Evolutionary conservation across 2,329 filamentous ascomycete species (phyloP), one percentile per base, ranked within the genome.

Genomic region (Penicillium concentricum): DNA sequence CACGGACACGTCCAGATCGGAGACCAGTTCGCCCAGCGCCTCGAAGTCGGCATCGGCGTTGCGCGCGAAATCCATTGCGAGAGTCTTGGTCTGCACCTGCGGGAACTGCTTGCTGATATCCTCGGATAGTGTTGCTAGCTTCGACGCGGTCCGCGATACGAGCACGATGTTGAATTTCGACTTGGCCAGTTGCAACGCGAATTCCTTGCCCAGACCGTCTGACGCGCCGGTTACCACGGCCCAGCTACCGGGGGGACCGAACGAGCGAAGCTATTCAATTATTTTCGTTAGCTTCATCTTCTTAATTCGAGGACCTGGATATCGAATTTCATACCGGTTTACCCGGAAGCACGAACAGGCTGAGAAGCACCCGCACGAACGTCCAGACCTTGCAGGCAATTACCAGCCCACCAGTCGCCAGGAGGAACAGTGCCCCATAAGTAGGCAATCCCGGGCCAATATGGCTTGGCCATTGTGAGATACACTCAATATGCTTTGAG

Each of bases 171-270:
- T 97, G 85, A 93, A 99, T 68, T 92, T 92, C 73, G 94, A 92
- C 60, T 85, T 81, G 24, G 94, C 92, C 56, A 99, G 87, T 74
- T 97, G 92, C 32, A 89, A 82, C 37, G 93, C 91, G 73, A 91
- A 99, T 79, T 99, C 94, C 78, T 96, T 97, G 72, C 94, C 94
- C 61, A 99, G 87, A 62, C 94, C 95, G 76, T 99, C 94, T 12
- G 92, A 97, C 50, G 93, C 94, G 61, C 94, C 94, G 26, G 94
- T 99, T 39, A 99, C 84, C 54, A 99, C 85, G 32, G 91, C 94
- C 92, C 93, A 99, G 57, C 89, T 92, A 60, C 93, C 93, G 69
- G 91, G 91, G 67, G 89, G 89, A 65, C 92, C 94, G 78, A 96
- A 97, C 65, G 89, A 91, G 67, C 87, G 87, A 57, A 99, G 87